Base-by-base conservation (phyloP, 2,329 filamentous ascomycete species). In the Orbilia quercus region DNA sequence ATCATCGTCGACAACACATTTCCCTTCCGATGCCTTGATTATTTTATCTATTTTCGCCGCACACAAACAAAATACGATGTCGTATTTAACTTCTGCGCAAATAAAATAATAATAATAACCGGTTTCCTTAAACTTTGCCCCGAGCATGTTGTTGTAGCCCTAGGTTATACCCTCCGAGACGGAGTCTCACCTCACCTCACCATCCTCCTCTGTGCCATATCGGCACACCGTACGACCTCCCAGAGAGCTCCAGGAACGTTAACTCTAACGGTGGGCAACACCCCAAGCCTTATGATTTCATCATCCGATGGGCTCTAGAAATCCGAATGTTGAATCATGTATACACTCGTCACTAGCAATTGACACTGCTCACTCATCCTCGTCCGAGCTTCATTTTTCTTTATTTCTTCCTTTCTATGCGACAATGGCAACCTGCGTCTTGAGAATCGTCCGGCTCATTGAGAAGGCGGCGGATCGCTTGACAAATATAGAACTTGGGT, bases 251-350 rank as follows among this genome's bases (percentile, higher is more conserved):
- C 45, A 62, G 60, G n/a, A n/a, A n/a, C n/a, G n/a, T n/a, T n/a
- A 64, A 73, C 55, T 57, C 57, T 66, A 62, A 54, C 51, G 54
- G 60, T 66, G 48, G 65, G 53, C 42, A 57, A 55, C 28, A 31
- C 18, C 55, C 23, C 47, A 66, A 48, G 48, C 48, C 67, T 47
- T 73, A 73, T 73, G 69, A 73, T 66, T 63, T 71, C 66, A 73
- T 73, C 48, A 36, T 22, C 53, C 42, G 57, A 23, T 44, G 20
- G 16, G 34, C 44, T 22, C 66, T 2, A 60, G 67, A n/a, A n/a
- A n/a, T n/a, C n/a, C n/a, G n/a, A 20, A 47, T 58, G 48, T 51
- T 60, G 38, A 23, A 48, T 64, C 36, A 20, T n/a, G 16, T n/a
- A n/a, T n/a, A n/a, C n/a, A n/a, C n/a, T n/a, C n/a, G n/a, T n/a